phyloP scores from a whole-genome alignment of 257 asterid genomes.

The Schizonepeta tenuifolia region DNA sequence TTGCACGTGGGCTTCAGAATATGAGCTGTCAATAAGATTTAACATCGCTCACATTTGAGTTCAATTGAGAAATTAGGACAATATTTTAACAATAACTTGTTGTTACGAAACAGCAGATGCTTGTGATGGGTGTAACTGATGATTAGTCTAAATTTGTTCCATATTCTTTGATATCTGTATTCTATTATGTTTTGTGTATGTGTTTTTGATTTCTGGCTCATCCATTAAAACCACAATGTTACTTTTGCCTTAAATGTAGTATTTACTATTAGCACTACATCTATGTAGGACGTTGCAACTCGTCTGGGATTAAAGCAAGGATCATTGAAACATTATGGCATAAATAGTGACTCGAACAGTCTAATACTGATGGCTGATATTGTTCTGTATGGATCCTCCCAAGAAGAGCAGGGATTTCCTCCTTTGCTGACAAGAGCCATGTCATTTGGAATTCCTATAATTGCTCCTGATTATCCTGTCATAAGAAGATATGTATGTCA shows the following conservation, averaged over 20 bases:
- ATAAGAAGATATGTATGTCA: constrained; percentile 70
- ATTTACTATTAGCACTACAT: constrained; percentile 27
- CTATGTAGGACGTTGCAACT: constrained; percentile 65
- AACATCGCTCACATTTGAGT: constrained; percentile 15
- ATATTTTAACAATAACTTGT: constrained; percentile 16
- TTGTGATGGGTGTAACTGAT: constrained; percentile 22
- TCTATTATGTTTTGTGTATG: constrained; percentile 10
- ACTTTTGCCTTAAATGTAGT: constrained; percentile 25
- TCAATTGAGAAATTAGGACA: constrained; percentile 13
- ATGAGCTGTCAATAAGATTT: background rate
- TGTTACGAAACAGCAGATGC: constrained; percentile 11
- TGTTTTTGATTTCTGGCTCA: constrained; percentile 14
- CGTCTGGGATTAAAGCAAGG: constrained; percentile 81
- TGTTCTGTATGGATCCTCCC: constrained; percentile 84
- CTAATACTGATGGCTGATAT: constrained; percentile 89
- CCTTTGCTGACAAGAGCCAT: constrained; percentile 83
- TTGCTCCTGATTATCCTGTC: constrained; percentile 78
- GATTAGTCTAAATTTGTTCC: background rate
- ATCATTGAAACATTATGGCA: constrained; percentile 75
- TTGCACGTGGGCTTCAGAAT: constrained; percentile 13
- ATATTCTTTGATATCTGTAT: constrained; percentile 9
- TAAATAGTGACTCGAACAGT: constrained; percentile 70
- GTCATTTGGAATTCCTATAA: constrained; percentile 84
- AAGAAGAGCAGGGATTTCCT: constrained; percentile 93
- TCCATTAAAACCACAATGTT: constrained; percentile 21